These are phyloP conservation scores for Arthrobotrys iridis DNA, from an alignment of 2,329 filamentous ascomycete species.

Conservation along the genomic window DNA sequence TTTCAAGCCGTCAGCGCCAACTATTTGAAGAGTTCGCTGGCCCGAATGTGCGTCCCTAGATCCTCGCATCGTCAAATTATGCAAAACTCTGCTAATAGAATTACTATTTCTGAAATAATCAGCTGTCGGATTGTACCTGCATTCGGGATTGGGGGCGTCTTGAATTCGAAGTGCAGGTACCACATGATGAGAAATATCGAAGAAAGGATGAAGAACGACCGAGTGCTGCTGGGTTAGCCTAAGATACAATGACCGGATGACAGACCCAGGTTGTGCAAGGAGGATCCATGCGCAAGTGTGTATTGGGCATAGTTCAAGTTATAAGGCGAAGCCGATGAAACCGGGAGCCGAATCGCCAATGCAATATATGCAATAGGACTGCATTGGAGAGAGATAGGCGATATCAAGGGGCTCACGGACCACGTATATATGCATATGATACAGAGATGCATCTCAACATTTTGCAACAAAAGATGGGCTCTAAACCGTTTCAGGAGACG, in stretches of 20 bases:
- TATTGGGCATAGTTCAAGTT: background rate
- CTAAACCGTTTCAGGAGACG: conserved; percentile 10
- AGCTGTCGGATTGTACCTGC: conserved; percentile 52
- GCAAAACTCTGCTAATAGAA: background rate
- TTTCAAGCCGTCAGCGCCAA: conserved; percentile 74
- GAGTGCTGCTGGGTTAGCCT: conserved; percentile 15
- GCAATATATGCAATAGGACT: conserved; percentile 14
- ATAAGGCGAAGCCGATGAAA: conserved; percentile 8
- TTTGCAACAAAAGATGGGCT: background rate
- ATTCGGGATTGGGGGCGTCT: conserved; percentile 46
- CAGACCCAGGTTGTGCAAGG: background rate
- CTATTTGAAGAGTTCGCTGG: conserved; percentile 77
- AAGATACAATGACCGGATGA: background rate
- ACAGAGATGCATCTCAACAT: conserved; percentile 17
- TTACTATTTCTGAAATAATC: background rate
- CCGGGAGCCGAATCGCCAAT: conserved; percentile 14
- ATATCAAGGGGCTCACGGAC: conserved; percentile 8
- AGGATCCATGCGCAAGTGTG: conserved; percentile 6
- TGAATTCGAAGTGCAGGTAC: conserved; percentile 49
- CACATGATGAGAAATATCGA: conserved; percentile 47
- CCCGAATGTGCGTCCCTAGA: conserved; percentile 70
- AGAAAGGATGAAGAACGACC: conserved; percentile 24
- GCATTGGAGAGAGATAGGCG: conserved; percentile 1
- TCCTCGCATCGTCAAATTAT: background rate
- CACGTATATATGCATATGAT: conserved; percentile 20